Evolutionary conservation across 2,329 filamentous ascomycete genomes (phyloP), one percentile per base, ranked within the genome.

Genomic region (Botryotinia calthae): DNA sequence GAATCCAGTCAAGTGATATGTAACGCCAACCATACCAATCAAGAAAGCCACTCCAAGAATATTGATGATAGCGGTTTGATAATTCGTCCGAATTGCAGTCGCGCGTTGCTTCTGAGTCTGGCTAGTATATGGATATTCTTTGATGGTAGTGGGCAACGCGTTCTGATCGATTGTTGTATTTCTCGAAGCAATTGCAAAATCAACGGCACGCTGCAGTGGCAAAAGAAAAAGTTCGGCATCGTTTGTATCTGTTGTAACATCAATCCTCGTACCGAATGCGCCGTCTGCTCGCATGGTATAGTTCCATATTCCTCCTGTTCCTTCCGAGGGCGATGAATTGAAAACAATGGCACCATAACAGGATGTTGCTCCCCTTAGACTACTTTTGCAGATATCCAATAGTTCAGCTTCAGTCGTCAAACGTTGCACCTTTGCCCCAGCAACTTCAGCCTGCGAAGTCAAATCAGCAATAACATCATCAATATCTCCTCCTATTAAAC

Each of bases 1-100:
- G 78, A 95, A 90, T 14, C 95, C 95, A 0, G 93, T 93, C 72
- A 97, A 85, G 79, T 98, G 94, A 80, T 97, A 98, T 54, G 91
- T 91, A 40, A 97, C 88, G 71, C 93, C 93, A 63, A 96, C 90
- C 71, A 96, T 87, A 31, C 90, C 91, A 67, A 94, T 88, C 78
- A 97, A 90, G 79, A 97, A 94, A 1, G 90, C 90, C 31, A 97
- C 90, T 25, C 86, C 93, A 76, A 97, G 85, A 76, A 93, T 93
- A 77, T 91, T 89, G 78, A 93, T 91, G 73, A 97, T 87, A 3
- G 89, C 86, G 2, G 86, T 84, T 86, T 95, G 93, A 80, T 94
- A 97, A 7, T 87, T 81, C 16, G 86, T 84, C 14, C 92, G 88
- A 73, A 97, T 91, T 9, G 86, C 81, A 34, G 89, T 86, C 8